Evolutionary conservation across 805 yeast genomes (phyloP), one percentile per base, ranked within the genome.

Genomic region (Naumovozyma baii): DNA sequence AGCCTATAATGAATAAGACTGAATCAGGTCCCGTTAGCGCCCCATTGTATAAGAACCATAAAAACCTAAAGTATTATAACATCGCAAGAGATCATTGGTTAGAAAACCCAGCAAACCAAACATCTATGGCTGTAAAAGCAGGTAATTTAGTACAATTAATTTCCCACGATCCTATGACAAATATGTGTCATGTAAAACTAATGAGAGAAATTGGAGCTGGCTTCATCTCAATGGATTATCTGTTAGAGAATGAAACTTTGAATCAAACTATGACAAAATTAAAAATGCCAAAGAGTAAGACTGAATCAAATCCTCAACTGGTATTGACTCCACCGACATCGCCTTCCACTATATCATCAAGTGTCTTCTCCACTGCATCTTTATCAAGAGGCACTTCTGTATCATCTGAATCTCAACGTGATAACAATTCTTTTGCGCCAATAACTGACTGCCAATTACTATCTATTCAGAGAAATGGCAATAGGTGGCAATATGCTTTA

Each of bases 301-400:
- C 10, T 5, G 40, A 30, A 15, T 8, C 31, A 15, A 35, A 36
- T 10, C 33, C 29, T 17, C 10, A 41, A 4, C 28, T 40, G 41
- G 41, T 39, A 10, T 29, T 44, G n/a, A 42, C 49, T 3, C 54
- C 54, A 5, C 50, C 52, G 20, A 46, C 52, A 1, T 48, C 54
- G 3, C 54, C 54, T 15, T 48, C 50, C 2, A 46, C 54, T 9
- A 32, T 50, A 3, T 31, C 38, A 5, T 50, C 54, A 10, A 38
- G 28, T 8, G 39, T 39, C 10, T 48, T 48, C 26, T 42, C 49
- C 8, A 31, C 38, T 4, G 49, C 45, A 3, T 42, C 47, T 15
- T 22, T 37, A n/a, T 42, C 43, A 7, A 41, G 51, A 33, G 40
- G 41, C 13, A 36, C 41, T 8, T 36, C 45, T 5, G n/a, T 30